Percentiles rank a stretch among this genome's conserved stretches.
phyloP scores from a whole-genome alignment of 371 early-diverging fungal species.

The Mortierella sp. region DNA sequence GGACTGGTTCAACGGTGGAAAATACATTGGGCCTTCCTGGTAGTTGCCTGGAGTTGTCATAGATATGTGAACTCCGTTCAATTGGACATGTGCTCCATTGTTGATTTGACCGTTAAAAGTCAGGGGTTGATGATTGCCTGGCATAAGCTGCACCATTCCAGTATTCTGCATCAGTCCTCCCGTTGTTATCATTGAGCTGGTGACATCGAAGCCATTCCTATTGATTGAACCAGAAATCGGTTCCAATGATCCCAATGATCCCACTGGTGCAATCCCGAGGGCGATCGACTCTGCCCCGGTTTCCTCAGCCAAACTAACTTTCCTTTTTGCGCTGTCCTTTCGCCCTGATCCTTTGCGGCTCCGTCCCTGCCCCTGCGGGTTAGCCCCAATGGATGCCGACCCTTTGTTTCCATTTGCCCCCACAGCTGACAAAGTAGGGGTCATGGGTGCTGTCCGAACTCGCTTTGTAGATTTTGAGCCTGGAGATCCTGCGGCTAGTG shows the following conservation, averaged over 20 bases:
- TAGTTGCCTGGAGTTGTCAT: no score
- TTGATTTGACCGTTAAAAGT: no score
- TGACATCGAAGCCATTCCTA: neutral
- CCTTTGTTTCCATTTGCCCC: conserved; percentile 9
- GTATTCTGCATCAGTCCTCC: neutral
- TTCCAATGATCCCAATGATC: conserved; percentile 13
- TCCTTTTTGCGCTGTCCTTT: conserved; percentile 35
- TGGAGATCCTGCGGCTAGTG: neutral
- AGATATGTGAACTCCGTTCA: neutral
- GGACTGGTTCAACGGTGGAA: neutral
- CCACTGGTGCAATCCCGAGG: conserved; percentile 6
- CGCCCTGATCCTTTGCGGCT: conserved; percentile 33
- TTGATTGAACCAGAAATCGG: neutral
- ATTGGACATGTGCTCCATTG: neutral
- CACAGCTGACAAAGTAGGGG: conserved; percentile 23
- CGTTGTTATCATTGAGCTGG: neutral
- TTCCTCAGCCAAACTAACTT: conserved; percentile 26
- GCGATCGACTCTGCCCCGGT: neutral
- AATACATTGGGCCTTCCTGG: neutral
- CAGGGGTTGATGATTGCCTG: neutral
- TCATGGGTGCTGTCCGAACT: conserved; percentile 29
- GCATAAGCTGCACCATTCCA: neutral
- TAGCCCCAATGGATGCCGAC: neutral
- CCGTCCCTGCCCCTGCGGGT: neutral
- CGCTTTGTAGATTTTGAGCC: conserved; percentile 34